A percentile compares a stretch with the other conserved stretches of the same genome.
These are phyloP conservation scores for Millerozyma acaciae DNA, from an alignment of 805 yeast species.

Conservation along the genomic window DNA sequence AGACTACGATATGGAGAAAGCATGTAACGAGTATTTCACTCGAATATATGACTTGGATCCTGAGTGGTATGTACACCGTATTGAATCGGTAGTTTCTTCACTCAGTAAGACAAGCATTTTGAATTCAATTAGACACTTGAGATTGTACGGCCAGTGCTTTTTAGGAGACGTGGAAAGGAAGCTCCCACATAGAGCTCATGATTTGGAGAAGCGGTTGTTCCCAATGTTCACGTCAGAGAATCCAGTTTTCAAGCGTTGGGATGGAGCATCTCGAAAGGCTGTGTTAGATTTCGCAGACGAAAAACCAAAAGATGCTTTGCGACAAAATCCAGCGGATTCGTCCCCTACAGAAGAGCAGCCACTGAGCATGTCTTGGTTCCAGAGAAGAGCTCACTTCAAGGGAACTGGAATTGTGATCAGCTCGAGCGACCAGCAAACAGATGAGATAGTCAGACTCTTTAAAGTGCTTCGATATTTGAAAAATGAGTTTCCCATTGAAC, in stretches of 20 bases:
- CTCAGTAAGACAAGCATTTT: too few species aligned
- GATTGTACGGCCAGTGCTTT: conserved; percentile 1
- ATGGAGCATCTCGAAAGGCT: conserved; percentile 1
- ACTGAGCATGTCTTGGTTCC: conserved; percentile 1
- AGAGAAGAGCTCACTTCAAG: background rate
- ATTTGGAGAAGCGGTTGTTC: conserved; percentile 1
- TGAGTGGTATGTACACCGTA: too few species aligned
- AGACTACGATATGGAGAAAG: too few species aligned
- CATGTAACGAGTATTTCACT: too few species aligned
- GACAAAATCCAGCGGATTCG: background rate
- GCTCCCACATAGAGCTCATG: background rate
- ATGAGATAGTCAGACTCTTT: background rate
- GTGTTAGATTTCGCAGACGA: background rate
- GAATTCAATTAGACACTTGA: background rate
- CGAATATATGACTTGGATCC: too few species aligned
- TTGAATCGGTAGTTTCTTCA: too few species aligned
- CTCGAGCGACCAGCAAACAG: background rate
- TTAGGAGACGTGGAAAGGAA: background rate
- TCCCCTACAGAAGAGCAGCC: too few species aligned
- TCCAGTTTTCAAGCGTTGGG: background rate
- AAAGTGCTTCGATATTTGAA: conserved; percentile 12
- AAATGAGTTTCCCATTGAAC: conserved; percentile 16
- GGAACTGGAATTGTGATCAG: conserved; percentile 5
- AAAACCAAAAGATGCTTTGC: background rate
- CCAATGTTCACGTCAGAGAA: conserved; percentile 1